Base-by-base conservation (phyloP, 129 eudicot genomes). In the Lonicera japonica region DNA sequence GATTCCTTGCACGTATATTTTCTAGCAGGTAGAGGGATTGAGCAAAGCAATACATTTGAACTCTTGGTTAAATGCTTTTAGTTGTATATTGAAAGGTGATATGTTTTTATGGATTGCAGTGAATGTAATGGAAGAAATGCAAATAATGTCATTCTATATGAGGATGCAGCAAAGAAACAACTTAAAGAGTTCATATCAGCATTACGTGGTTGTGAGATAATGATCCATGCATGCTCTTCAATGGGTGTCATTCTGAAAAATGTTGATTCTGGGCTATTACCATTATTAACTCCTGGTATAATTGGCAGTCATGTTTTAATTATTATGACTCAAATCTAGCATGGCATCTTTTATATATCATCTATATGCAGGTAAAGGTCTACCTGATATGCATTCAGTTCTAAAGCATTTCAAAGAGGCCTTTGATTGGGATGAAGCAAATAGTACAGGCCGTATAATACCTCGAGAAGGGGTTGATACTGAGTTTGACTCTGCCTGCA, bases 371-470 rank as follows among this genome's bases (percentile, higher is more conserved):
- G 98, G 95, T 58, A 66, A 82, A 73, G 86, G 86, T 53, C 86
- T 83, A 79, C 91, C 95, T 45, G 95, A 94, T 60, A 77, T 83
- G 38, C 21, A 60, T 56, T 71, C 92, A 24, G 60, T 75, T 61
- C 63, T 88, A 36, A 69, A 61, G 65, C 78, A 85, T 70, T 94
- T 88, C 70, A 85, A 80, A 79, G 79, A 83, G 66, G 96, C 89
- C 68, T 94, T 94, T 71, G 95, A 88, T 69, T 94, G 99, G 99
- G 82, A 56, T 61, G 96, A 94, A 64, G 99, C 99, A 66, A 80
- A 82, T 64, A 75, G 41, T 43, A 75, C 96, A 25, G 99, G 99
- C 43, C 99, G 99, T 61, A 78, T 94, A 61, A 85, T 94, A 62
- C 99, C 99, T 54, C 84, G 80, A 59, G 95, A 82, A 51, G 99